Base-by-base conservation (phyloP, 306 rosid species). In the Pterocarpus santalinus region DNA sequence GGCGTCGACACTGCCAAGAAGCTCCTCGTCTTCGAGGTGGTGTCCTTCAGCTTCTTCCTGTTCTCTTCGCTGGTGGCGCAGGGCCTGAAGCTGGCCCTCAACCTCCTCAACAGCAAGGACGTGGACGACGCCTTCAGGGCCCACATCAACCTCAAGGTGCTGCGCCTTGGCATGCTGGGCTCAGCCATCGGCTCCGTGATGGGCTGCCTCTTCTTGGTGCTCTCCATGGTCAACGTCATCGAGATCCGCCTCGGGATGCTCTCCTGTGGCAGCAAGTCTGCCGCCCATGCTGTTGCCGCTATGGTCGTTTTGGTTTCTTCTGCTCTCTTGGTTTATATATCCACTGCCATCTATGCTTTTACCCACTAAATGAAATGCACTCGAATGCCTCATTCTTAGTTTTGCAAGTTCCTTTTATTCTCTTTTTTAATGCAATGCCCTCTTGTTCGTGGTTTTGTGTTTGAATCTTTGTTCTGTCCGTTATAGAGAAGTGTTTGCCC, bases 1-100 rank as follows among this genome's bases (percentile, higher is more conserved):
- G 88, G 83, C 5, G 62, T 63, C 15, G 93, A 86, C 63, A 93
- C 92, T 33, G 98, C 90, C 0, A 84, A 85, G 89, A 91, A 86
- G 82, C 97, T 95, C 0, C 87, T 93, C 0, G 97, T 93, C 7
- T 95, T 93, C 76, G 99, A 95, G 83, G 98, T 93, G 0, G 88
- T 90, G 7, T 95, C 99, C 1, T 95, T 95, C 84, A 95, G 96
- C 87, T 95, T 93, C 88, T 93, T 93, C 81, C 91, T 95, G 2
- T 95, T 90, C 77, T 95, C 98, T 0, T 95, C 98, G 0, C 64
- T 95, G 8, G 90, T 95, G 2, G 97, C 99, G 0, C 97, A 95
- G 77, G 99, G 99, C 0, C 79, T 93, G 7, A 95, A 95, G 88
- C 94, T 95, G 4, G 99, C 99, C 0, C 82, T 95, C 39, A 95